A percentile compares a stretch with the other conserved stretches of the same genome.
These are phyloP conservation scores for Chara braunii DNA, from an alignment of 139 green algal species.

Conservation along the genomic window DNA sequence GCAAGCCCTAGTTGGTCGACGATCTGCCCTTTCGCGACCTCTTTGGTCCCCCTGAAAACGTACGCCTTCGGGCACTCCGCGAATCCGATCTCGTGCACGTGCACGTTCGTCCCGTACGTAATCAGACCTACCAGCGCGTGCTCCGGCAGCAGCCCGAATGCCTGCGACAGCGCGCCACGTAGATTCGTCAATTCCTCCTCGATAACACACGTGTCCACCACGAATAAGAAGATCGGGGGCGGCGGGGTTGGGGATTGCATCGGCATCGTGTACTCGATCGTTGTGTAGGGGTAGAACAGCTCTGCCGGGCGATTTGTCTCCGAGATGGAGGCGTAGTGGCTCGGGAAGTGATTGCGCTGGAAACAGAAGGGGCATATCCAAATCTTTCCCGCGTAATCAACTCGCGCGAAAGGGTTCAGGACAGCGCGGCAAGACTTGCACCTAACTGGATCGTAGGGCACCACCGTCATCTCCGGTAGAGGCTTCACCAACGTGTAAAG, in stretches of 20 bases:
- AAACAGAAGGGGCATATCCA: conserved; percentile 97
- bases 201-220: conserved; percentile 84
- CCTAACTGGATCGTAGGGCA: conserved; percentile 87
- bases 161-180: not conserved
- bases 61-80: conserved; percentile 78
- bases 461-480: conserved; percentile 24
- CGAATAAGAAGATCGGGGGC: conserved; percentile 86
- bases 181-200: conserved; percentile 68
- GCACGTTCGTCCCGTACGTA: conserved; percentile 84
- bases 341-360: conserved; percentile 88
- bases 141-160: conserved; percentile 45
- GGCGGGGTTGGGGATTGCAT: conserved; percentile 12
- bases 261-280: conserved; percentile 88
- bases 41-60: conserved; percentile 87
- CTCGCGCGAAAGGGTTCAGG: conserved; percentile 84
- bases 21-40: conserved; percentile 65
- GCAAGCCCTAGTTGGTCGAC: conserved; percentile 70
- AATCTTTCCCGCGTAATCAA: conserved; percentile 83
- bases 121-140: conserved; percentile 72
- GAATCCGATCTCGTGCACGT: conserved; percentile 96
- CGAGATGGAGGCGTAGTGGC: conserved; percentile 81
- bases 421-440: conserved; percentile 86
- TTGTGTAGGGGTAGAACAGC: conserved; percentile 90
- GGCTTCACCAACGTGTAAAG: conserved; percentile 83
- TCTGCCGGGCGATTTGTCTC: conserved; percentile 85